A percentile compares a stretch with the other conserved stretches of the same genome.
These are phyloP conservation scores for Aspergillus sclerotioniger DNA, from an alignment of 495 filamentous ascomycete genomes.

Conservation along the genomic window DNA sequence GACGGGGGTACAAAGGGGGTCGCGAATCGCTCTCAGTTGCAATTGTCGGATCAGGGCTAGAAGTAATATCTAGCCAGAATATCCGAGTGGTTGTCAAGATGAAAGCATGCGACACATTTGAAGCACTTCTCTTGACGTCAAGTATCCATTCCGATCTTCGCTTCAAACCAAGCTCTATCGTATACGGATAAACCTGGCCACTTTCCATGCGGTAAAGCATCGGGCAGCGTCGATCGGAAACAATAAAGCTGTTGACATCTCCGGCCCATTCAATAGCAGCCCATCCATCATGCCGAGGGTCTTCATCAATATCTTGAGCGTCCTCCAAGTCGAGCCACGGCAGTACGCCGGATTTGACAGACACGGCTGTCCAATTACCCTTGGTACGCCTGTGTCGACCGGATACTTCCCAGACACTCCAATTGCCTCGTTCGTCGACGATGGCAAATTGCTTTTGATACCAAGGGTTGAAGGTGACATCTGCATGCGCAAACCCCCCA, in stretches of 20 bases:
- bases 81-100: conserved; percentile 53
- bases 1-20: conserved; percentile 22
- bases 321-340: conserved; percentile 28
- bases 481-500: conserved; percentile 60
- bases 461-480: conserved; percentile 79
- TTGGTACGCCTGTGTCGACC: conserved; percentile 35
- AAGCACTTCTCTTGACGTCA: conserved; percentile 45
- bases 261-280: conserved; percentile 48
- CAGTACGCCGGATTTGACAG: conserved; percentile 29
- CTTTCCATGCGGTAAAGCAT: conserved; percentile 38
- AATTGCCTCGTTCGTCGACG: conserved; percentile 68
- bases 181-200: conserved; percentile 17
- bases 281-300: conserved; percentile 49
- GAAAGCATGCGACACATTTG: conserved; percentile 51
- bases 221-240: conserved; percentile 43
- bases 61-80: conserved; percentile 37
- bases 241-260: conserved; percentile 43
- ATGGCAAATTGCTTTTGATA: conserved; percentile 66
- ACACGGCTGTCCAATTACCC: conserved; percentile 25
- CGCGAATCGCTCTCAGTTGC: conserved; percentile 11
- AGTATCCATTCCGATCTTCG: conserved; percentile 53
- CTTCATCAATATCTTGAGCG: conserved; percentile 12
- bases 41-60: not conserved
- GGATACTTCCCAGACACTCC: conserved; percentile 73
- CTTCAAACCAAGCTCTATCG: conserved; percentile 36